Evolutionary conservation across 306 rosid genomes (phyloP).

Genomic region (Coriaria nepalensis): DNA sequence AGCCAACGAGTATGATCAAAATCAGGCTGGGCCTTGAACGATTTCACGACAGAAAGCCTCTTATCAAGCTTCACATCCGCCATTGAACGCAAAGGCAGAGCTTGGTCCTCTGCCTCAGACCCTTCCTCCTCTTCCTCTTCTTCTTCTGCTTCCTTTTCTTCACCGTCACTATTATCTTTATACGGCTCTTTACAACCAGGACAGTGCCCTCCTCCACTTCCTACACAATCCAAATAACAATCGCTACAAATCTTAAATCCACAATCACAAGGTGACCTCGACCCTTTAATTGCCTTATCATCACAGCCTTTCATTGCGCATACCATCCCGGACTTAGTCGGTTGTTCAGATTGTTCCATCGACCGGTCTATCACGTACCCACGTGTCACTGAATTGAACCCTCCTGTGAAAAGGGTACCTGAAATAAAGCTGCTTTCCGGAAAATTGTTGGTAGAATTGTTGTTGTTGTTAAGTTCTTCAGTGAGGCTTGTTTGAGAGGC

Average conservation of each 20-base stretch:
- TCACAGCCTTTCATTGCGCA: slow-evolving; percentile 71
- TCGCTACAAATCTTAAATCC: slow-evolving; percentile 68
- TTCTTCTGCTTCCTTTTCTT: not conserved
- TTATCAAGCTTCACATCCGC: slow-evolving; percentile 58
- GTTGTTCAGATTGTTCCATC: slow-evolving; percentile 10
- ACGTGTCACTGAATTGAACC: slow-evolving; percentile 62
- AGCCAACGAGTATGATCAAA: slow-evolving; percentile 78
- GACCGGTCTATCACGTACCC: slow-evolving; percentile 61
- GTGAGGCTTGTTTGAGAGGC: slow-evolving; percentile 37
- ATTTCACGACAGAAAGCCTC: slow-evolving; percentile 63
- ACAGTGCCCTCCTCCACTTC: slow-evolving; percentile 43
- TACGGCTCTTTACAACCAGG: slow-evolving; percentile 71
- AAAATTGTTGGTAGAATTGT: slow-evolving; percentile 1
- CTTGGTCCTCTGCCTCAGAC: slow-evolving; percentile 58
- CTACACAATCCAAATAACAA: slow-evolving; percentile 51
- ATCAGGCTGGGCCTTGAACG: slow-evolving; percentile 59
- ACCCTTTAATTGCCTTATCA: slow-evolving; percentile 35
- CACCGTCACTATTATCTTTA: slow-evolving; percentile 28
- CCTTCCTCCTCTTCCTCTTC: slow-evolving; percentile 21
- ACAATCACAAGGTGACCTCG: slow-evolving; percentile 39
- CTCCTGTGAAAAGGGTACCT: slow-evolving; percentile 64
- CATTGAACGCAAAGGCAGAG: slow-evolving; percentile 65
- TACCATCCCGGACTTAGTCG: slow-evolving; percentile 21
- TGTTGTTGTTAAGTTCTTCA: slow-evolving; percentile 21
- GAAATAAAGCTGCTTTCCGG: slow-evolving; percentile 37